Conservation (phyloP, 139 green algal genomes). For the Chlamydomonas sp. region DNA sequence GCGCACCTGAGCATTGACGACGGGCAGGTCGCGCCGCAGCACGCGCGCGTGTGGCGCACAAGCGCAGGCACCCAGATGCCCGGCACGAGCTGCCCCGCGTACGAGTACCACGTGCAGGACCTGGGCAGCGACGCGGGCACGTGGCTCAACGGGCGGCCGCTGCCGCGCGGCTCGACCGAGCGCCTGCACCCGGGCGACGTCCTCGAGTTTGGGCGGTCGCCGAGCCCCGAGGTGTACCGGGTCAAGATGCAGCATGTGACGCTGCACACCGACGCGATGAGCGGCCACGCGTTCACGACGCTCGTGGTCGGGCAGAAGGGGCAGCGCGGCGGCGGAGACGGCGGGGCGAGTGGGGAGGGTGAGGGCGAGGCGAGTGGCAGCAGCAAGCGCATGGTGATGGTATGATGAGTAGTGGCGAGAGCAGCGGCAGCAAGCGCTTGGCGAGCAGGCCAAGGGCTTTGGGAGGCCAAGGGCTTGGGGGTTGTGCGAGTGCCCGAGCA, state of each 20-base stretch:
- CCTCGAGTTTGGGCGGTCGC: slow-evolving; percentile 49
- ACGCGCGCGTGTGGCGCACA: slow-evolving; percentile 22
- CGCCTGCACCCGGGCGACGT: slow-evolving; percentile 48
- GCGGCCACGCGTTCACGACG: slow-evolving; percentile 17
- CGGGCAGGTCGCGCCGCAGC: slow-evolving; percentile 14
- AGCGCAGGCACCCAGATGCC: not conserved
- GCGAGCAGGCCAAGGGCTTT: too few relatives aligned
- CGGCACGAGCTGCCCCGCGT: not conserved
- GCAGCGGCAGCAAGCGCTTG: too few relatives aligned
- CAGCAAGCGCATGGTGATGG: too few relatives aligned
- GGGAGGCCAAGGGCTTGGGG: too few relatives aligned
- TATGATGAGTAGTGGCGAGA: too few relatives aligned
- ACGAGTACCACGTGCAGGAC: slow-evolving; percentile 43
- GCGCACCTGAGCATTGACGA: slow-evolving; percentile 27
- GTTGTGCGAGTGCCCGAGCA: too few relatives aligned
- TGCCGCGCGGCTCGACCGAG: slow-evolving; percentile 17
- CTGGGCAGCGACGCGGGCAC: slow-evolving; percentile 44
- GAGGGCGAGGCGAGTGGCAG: too few relatives aligned
- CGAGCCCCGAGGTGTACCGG: slow-evolving; percentile 29
- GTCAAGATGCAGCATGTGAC: slow-evolving; percentile 59
- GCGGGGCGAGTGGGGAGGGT: too few relatives aligned
- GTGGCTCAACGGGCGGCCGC: slow-evolving; percentile 53
- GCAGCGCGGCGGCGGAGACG: too few relatives aligned
- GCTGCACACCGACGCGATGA: slow-evolving; percentile 16
- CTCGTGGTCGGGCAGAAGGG: slow-evolving; percentile 8